Evolutionary conservation across 1,284 basidiomycete species (phyloP), one percentile per base, ranked within the genome.

Genomic region (Trichosporon sp.): DNA sequence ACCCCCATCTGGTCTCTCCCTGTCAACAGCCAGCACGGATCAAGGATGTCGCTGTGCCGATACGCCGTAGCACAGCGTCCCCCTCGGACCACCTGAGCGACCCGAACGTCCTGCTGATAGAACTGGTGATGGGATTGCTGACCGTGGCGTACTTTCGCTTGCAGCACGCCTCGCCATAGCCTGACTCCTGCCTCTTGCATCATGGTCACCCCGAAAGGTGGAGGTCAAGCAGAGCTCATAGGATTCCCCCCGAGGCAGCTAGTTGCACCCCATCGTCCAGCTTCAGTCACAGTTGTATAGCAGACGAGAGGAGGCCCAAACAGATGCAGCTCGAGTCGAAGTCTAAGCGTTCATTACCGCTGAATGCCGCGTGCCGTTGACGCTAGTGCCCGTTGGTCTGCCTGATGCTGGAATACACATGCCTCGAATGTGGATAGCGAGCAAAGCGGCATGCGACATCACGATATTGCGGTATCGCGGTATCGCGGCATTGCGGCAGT

Each of bases 21-120:
- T 26, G 35, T 10, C 35, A 37, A 10, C 6, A 5, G 8, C 8
- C 46, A 19, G 46, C 16, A 19, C 46, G 6, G 46, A 19, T 16
- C 51, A 54, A 3, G 21, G 19, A 26, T 54, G 19, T 54, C 51
- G 51, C n/a, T 54, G 48, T 26, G 26, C 26, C 26, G 26, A 26
- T 26, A 26, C 26, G 26, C 26, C 26, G 26, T 26, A 1, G 26
- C 26, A 26, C 26, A 26, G 26, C 26, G 26, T 26, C 26, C 26
- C 26, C 26, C 26, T 26, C 26, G 26, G 26, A 26, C 26, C 48
- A 4, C n/a, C 48, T 51, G n/a, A n/a, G 8, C 48, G 5, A 8
- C 5, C 48, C 19, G 48, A n/a, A n/a, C n/a, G 48, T 51, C 48
- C 48, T 51, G 48, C n/a, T 51, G 48, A 51, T 51, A 26, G 48